Conservation (phyloP, 1,139 yeast genomes). For the Yarrowia galli region DNA sequence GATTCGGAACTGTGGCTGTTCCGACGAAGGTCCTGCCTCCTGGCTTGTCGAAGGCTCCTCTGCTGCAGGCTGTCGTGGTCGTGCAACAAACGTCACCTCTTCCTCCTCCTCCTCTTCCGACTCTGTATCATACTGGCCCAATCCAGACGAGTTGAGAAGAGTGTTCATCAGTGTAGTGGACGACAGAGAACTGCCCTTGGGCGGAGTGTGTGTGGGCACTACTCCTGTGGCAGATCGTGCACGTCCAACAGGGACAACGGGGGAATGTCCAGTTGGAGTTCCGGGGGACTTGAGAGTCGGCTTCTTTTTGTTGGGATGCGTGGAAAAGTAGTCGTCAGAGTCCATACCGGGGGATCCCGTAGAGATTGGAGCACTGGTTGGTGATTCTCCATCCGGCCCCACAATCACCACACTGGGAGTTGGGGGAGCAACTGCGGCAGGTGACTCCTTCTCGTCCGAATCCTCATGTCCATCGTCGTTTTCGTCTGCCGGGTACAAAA, state of each 20-base stretch:
- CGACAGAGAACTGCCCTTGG: constrained; percentile 35
- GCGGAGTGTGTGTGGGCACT: constrained; percentile 12
- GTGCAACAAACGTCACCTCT: constrained; percentile 2
- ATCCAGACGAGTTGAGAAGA: constrained; percentile 28
- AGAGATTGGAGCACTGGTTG: constrained; percentile 1
- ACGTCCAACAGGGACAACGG: background rate
- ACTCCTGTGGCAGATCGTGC: constrained; percentile 7
- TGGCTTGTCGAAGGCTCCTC: background rate
- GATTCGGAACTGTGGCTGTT: constrained; percentile 10
- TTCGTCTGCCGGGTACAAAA: constrained; percentile 47
- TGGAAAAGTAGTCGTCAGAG: constrained; percentile 18
- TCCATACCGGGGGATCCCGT: constrained; percentile 3
- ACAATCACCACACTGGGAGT: constrained; percentile 24
- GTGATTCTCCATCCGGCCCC: constrained; percentile 13
- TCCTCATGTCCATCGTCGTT: constrained; percentile 40
- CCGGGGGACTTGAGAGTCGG: constrained; percentile 40
- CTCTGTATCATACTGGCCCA: constrained; percentile 23
- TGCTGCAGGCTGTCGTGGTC: background rate
- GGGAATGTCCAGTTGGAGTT: constrained; percentile 40
- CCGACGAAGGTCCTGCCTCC: background rate
- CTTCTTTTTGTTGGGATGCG: constrained; percentile 18
- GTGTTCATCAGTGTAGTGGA: constrained; percentile 33
- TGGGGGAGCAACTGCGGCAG: background rate
- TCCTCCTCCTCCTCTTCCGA: constrained; percentile 33
- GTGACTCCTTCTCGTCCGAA: constrained; percentile 1